Evolutionary conservation across 2,329 filamentous ascomycete genomes (phyloP).

Genomic region (Chlorencoelia australis): DNA sequence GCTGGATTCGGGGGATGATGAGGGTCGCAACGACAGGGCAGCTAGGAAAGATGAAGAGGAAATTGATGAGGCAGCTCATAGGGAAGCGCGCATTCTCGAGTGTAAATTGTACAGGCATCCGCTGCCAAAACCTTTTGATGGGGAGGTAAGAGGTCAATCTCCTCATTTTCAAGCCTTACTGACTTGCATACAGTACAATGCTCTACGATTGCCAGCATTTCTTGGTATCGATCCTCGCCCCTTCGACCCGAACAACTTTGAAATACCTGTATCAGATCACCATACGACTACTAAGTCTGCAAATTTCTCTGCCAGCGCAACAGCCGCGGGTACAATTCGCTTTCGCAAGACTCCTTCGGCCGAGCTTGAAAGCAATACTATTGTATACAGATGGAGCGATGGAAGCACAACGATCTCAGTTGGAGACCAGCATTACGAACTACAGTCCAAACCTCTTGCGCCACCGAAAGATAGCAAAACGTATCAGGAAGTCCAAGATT

Average conservation of each 20-base stretch:
- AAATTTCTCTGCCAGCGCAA: slow-evolving; percentile 44
- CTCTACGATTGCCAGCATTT: slow-evolving; percentile 63
- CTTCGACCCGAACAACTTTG: slow-evolving; percentile 57
- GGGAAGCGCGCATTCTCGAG: slow-evolving; percentile 48
- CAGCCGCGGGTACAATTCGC: slow-evolving; percentile 55
- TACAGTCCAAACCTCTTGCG: slow-evolving; percentile 60
- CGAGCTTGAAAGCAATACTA: slow-evolving; percentile 63
- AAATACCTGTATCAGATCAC: slow-evolving; percentile 49
- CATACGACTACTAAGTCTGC: slow-evolving; percentile 36
- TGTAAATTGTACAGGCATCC: slow-evolving; percentile 58
- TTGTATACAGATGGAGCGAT: slow-evolving; percentile 69
- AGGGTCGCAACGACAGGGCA: slow-evolving; percentile 53
- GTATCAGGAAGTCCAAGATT: slow-evolving; percentile 58
- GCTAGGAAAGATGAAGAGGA: slow-evolving; percentile 31
- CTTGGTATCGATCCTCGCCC: slow-evolving; percentile 57
- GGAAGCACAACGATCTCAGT: slow-evolving; percentile 68
- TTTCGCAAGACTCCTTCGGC: slow-evolving; percentile 57
- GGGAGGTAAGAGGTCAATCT: slow-evolving; percentile 42
- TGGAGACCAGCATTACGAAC: slow-evolving; percentile 65
- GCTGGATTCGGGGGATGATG: slow-evolving; percentile 51
- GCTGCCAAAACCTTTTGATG: slow-evolving; percentile 60
- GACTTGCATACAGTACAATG: slow-evolving; percentile 44
- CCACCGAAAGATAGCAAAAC: slow-evolving; percentile 42
- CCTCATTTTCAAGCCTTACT: slow-evolving; percentile 9
- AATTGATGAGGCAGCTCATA: slow-evolving; percentile 30